Conservation (phyloP, 495 filamentous ascomycete genomes). For the Schizothecium vesticola region DNA sequence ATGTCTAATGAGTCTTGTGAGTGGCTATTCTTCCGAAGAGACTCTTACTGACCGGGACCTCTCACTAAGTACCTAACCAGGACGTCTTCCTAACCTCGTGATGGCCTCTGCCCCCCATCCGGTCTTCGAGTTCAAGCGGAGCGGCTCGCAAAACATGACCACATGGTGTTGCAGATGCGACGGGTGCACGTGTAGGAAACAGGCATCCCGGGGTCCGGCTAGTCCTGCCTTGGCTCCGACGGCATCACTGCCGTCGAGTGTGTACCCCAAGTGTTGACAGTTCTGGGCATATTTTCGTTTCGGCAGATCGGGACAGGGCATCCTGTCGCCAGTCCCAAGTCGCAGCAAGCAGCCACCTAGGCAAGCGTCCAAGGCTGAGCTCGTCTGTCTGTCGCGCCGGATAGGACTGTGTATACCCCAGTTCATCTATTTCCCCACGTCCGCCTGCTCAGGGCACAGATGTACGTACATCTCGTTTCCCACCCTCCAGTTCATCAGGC, state of each 20-base stretch:
- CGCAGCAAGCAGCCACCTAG: background rate
- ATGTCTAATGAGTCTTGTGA: background rate
- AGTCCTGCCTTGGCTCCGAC: slow-evolving; percentile 8
- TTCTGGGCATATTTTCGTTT: background rate
- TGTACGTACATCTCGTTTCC: slow-evolving; percentile 49
- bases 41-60: background rate
- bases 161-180: background rate
- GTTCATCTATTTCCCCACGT: slow-evolving; percentile 23
- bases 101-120: background rate
- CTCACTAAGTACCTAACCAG: background rate
- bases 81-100: background rate
- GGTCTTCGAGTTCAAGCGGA: background rate
- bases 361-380: background rate
- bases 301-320: slow-evolving; percentile 21
- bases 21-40: background rate
- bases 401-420: background rate
- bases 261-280: background rate
- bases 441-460: slow-evolving; percentile 32
- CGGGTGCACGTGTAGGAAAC: background rate
- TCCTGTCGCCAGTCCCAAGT: background rate
- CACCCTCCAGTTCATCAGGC: slow-evolving; percentile 30
- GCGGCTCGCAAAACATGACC: background rate
- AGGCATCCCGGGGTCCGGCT: background rate
- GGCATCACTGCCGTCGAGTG: background rate
- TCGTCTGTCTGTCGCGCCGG: background rate